phyloP scores from a whole-genome alignment of 2,329 filamentous ascomycete genomes.

The Cladosporium sp. region DNA sequence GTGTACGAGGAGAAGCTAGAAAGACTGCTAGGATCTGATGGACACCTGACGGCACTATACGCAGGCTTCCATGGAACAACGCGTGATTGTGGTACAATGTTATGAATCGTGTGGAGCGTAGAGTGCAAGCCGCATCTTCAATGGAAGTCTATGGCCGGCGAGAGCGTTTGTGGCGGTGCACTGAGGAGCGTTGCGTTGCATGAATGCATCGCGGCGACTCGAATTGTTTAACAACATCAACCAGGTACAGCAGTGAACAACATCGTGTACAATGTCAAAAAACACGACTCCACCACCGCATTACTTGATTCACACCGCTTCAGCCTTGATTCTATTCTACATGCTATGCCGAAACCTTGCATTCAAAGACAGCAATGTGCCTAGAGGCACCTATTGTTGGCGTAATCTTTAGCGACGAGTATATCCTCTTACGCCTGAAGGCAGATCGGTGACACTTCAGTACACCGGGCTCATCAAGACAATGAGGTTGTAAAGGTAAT shows the following conservation, averaged over 20 bases:
- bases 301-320: not conserved
- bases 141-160: not conserved
- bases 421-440: not conserved
- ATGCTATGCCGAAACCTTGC: not conserved
- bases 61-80: not conserved
- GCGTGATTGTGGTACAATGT: not conserved
- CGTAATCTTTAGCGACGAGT: not conserved
- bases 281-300: not conserved
- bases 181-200: not conserved
- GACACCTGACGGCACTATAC: not conserved
- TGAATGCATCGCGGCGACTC: not conserved
- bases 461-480: not conserved
- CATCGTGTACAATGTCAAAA: not conserved
- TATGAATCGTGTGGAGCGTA: not conserved
- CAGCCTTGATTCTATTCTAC: not conserved
- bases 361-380: not conserved
- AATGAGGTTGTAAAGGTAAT: not conserved
- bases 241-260: not conserved
- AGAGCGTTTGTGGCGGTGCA: conserved; percentile 13
- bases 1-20: not conserved
- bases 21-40: not conserved
- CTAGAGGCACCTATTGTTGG: not conserved
- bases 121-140: not conserved
- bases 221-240: not conserved
- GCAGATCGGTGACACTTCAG: not conserved